Base-by-base conservation (phyloP, 176 grass and related monocot genomes). In the Pharus latifolius region DNA sequence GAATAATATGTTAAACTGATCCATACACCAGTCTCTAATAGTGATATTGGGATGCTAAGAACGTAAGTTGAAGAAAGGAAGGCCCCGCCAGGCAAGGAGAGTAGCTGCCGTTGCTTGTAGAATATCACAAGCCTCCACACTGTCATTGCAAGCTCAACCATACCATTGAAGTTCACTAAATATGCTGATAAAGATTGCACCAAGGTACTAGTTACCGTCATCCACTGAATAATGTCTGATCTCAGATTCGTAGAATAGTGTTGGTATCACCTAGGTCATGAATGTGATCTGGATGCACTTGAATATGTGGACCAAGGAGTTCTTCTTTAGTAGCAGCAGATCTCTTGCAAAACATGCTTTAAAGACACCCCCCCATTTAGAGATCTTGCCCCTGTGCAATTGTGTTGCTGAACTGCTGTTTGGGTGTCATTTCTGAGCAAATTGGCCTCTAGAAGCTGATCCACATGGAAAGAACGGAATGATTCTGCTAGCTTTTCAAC, bases 51-150 rank as follows among this genome's bases (percentile, higher is more conserved):
- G 56, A 86, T 24, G 51, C 70, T 71, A 33, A 86, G 70, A 41
- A 86, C 64, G 45, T 61, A 76, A 61, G 55, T 64, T 37, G 83
- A 72, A 56, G 64, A 66, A 77, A 86, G 71, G 37, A 86, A 53
- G 6, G 77, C 77, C 83, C 83, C 80, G 33, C 63, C 77, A 31
- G 83, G 83, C 60, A 86, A 59, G 44, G 19, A 26, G 45, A 86
- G 63, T 44, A 86, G 52, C 58, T 81, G 77, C 34, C 71, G 75
- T 34, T 86, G 83, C 70, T 86, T 86, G 78, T 77, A 86, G 55
- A 76, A 81, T 30, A 86, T 86, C 11, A 70, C 70, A 49, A 86
- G 71, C 43, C 83, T 67, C 49, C 68, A 76, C 50, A 86, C 72
- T 42, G 78, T 86, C 72, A 81, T 86, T 51, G 72, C 67, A 15